Percentiles rank a stretch among this genome's conserved stretches.
These are phyloP conservation scores for Fusarium luffae DNA, from an alignment of 2,329 filamentous ascomycete species.

Conservation along the genomic window DNA sequence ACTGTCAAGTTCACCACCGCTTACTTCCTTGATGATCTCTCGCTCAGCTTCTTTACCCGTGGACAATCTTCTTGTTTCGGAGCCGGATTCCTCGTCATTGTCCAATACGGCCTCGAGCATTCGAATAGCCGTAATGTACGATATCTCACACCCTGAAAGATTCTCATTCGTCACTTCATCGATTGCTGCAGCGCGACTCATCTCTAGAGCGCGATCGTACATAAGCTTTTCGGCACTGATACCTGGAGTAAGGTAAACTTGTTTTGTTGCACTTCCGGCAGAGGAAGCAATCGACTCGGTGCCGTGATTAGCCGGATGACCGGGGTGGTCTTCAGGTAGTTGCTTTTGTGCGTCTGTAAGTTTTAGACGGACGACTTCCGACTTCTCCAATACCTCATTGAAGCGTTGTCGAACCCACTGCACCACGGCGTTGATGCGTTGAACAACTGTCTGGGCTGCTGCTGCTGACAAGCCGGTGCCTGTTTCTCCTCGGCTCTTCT, in stretches of 20 bases:
- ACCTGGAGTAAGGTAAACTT: conserved; percentile 85
- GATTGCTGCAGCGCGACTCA: conserved; percentile 94
- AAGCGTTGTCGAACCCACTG: conserved; percentile 95
- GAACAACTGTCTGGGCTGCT: conserved; percentile 63
- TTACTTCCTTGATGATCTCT: conserved; percentile 49
- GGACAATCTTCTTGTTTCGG: conserved; percentile 41
- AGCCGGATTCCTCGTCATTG: conserved; percentile 70
- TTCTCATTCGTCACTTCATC: conserved; percentile 96
- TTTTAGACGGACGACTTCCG: conserved; percentile 90
- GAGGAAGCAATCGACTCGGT: conserved; percentile 66
- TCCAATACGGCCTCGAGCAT: conserved; percentile 97
- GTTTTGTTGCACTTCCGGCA: conserved; percentile 75
- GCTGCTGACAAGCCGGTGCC: conserved; percentile 54
- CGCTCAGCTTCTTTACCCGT: conserved; percentile 57
- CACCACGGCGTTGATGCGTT: conserved; percentile 89
- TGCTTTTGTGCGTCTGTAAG: conserved; percentile 86
- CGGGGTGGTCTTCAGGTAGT: conserved; percentile 85
- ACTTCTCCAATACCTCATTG: conserved; percentile 97
- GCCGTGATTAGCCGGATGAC: conserved; percentile 83
- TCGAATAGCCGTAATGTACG: conserved; percentile 90
- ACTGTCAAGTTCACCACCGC: conserved; percentile 65
- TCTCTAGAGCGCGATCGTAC: conserved; percentile 97
- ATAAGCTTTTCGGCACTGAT: conserved; percentile 96
- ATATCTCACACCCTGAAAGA: conserved; percentile 86
- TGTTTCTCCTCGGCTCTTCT: conserved; percentile 75